Conservation (phyloP, 2,329 filamentous ascomycete genomes). For the Aspergillus udagawae region DNA sequence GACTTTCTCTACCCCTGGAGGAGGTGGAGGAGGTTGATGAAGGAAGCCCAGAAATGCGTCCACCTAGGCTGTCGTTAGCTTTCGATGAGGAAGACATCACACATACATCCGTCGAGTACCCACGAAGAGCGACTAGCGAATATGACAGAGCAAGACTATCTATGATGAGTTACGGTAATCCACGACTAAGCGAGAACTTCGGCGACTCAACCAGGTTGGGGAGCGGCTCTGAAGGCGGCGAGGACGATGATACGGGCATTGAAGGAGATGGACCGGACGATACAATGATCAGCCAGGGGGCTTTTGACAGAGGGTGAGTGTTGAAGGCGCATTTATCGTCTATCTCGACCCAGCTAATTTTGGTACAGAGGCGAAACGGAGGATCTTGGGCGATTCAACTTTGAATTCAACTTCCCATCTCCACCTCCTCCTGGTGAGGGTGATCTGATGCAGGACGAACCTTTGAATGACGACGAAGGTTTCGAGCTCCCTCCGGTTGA, state of each 20-base stretch:
- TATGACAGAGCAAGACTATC: constrained; percentile 37
- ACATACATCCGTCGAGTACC: constrained; percentile 40
- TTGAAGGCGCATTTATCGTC: background rate
- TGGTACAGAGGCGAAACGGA: constrained; percentile 38
- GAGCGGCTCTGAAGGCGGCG: constrained; percentile 33
- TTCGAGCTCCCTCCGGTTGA: constrained; percentile 31
- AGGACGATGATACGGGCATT: constrained; percentile 36
- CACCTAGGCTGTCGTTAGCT: constrained; percentile 37
- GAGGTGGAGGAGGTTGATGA: constrained; percentile 43
- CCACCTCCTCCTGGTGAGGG: constrained; percentile 27
- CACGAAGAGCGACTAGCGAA: constrained; percentile 38
- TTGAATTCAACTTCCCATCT: constrained; percentile 39
- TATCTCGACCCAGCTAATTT: constrained; percentile 10
- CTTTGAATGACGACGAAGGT: constrained; percentile 31
- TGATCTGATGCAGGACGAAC: constrained; percentile 27
- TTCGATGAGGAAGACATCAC: constrained; percentile 47
- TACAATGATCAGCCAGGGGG: constrained; percentile 34
- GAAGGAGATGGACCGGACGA: constrained; percentile 31
- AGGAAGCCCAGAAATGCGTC: constrained; percentile 31
- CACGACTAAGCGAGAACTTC: constrained; percentile 49
- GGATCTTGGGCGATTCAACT: constrained; percentile 39
- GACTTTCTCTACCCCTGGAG: constrained; percentile 45
- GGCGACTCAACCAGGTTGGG: constrained; percentile 46
- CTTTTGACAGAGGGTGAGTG: constrained; percentile 37
- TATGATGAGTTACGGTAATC: constrained; percentile 41